phyloP scores from a whole-genome alignment of 176 grass and related monocot genomes.

The Chloris gayana region DNA sequence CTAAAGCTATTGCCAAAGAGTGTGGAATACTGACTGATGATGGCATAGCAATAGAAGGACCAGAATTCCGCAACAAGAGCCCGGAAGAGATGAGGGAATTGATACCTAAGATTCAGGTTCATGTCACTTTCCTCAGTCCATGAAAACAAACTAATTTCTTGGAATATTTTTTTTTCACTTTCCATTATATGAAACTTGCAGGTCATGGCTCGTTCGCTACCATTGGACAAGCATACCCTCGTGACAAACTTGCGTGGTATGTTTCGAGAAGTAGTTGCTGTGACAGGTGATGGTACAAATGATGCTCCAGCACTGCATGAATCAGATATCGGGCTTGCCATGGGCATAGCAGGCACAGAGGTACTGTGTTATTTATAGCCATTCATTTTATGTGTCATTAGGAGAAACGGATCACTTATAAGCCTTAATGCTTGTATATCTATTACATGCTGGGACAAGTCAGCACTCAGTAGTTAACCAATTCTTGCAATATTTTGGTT shows the following conservation, averaged over 20 bases:
- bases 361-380: constrained; percentile 38
- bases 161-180: constrained; percentile 32
- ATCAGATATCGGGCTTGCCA: constrained; percentile 98
- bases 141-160: neutral
- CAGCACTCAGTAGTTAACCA: neutral
- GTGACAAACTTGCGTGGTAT: constrained; percentile 86
- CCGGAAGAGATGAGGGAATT: constrained; percentile 65
- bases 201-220: constrained; percentile 96
- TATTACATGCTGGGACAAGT: neutral
- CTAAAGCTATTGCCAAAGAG: constrained; percentile 91
- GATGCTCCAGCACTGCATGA: constrained; percentile 96
- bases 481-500: neutral
- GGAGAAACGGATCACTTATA: neutral
- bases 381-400: constrained; percentile 19
- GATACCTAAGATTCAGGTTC: constrained; percentile 96
- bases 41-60: constrained; percentile 90
- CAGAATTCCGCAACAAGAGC: constrained; percentile 85
- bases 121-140: neutral
- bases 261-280: constrained; percentile 89
- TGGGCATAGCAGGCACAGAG: constrained; percentile 98
- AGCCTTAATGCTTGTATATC: neutral
- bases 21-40: constrained; percentile 96
- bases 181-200: constrained; percentile 22
- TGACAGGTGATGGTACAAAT: constrained; percentile 97
- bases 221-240: constrained; percentile 91